phyloP scores from a whole-genome alignment of 176 grass and related monocot species.

The Puya raimondii region DNA sequence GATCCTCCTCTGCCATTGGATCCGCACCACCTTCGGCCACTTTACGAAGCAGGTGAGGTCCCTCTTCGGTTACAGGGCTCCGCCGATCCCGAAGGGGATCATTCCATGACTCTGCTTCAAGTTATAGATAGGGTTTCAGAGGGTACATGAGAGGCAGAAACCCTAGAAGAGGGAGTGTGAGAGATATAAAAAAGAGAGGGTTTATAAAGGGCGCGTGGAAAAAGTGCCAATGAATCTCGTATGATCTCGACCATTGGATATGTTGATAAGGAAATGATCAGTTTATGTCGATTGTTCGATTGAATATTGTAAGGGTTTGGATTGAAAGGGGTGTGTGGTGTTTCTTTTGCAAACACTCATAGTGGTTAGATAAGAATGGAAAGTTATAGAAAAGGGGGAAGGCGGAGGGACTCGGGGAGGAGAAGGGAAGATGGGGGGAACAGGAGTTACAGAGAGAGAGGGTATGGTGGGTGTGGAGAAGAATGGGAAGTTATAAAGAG shows the following conservation, averaged over 20 bases:
- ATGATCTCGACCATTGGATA: not conserved
- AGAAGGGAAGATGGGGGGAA: no score
- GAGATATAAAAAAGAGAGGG: not conserved
- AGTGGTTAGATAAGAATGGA: no score
- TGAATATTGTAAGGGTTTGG: no score
- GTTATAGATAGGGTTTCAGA: not conserved
- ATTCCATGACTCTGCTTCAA: not conserved
- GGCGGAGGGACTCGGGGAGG: no score
- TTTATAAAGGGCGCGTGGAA: not conserved
- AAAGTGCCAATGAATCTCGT: not conserved
- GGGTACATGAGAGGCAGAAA: not conserved
- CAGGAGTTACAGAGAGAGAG: no score
- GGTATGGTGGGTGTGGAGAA: no score
- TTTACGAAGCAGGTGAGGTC: slow-evolving; percentile 78
- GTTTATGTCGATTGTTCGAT: not conserved
- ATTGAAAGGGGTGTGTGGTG: no score
- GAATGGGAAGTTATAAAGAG: no score
- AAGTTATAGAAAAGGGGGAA: no score
- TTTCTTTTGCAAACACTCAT: no score
- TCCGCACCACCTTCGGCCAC: slow-evolving; percentile 88
- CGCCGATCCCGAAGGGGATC: slow-evolving; percentile 48
- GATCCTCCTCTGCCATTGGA: slow-evolving; percentile 82
- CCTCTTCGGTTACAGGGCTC: slow-evolving; percentile 60
- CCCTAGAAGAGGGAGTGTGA: not conserved
- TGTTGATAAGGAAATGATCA: not conserved